Percentiles rank a stretch among this genome's conserved stretches.
Evolutionary conservation across 495 filamentous ascomycete genomes (phyloP).

Genomic region (Cenococcum geophilum): DNA sequence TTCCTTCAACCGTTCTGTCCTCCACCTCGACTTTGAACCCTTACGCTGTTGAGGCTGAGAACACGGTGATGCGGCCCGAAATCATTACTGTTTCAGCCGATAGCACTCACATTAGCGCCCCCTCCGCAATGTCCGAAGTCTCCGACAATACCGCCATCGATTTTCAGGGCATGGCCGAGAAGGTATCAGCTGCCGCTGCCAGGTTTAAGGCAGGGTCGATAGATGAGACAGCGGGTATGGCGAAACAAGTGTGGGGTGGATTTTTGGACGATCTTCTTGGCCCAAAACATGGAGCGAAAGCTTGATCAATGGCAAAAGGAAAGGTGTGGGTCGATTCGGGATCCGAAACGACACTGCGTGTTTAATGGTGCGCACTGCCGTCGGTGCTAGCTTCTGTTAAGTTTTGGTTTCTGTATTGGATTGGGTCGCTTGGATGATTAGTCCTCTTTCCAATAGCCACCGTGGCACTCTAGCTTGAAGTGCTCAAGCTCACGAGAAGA

Average conservation of each 20-base stretch:
- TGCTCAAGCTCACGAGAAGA: slow-evolving; percentile 22
- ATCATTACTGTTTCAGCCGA: slow-evolving; percentile 52
- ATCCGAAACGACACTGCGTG: not conserved
- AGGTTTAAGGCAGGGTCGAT: slow-evolving; percentile 35
- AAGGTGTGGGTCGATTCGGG: not conserved
- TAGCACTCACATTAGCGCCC: slow-evolving; percentile 49
- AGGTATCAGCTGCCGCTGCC: slow-evolving; percentile 33
- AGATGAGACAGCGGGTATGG: slow-evolving; percentile 40
- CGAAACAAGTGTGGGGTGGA: slow-evolving; percentile 49
- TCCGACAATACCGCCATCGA: slow-evolving; percentile 54
- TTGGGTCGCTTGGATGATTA: too few relatives aligned
- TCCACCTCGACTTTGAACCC: not conserved
- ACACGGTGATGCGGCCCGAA: slow-evolving; percentile 48
- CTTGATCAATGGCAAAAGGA: not conserved
- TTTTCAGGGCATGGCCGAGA: slow-evolving; percentile 52
- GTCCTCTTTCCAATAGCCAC: not conserved
- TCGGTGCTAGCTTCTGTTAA: too few relatives aligned
- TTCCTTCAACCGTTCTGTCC: slow-evolving; percentile 40
- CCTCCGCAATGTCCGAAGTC: slow-evolving; percentile 51
- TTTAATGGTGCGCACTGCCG: not conserved
- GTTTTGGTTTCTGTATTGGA: too few relatives aligned
- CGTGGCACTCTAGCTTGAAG: slow-evolving; percentile 17
- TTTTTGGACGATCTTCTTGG: slow-evolving; percentile 57
- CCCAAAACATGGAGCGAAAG: slow-evolving; percentile 13
- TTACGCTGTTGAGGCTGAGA: slow-evolving; percentile 26